Evolutionary conservation across 305 asterid species (phyloP), one percentile per base, ranked within the genome.

Genomic region (Rubia peregrina): DNA sequence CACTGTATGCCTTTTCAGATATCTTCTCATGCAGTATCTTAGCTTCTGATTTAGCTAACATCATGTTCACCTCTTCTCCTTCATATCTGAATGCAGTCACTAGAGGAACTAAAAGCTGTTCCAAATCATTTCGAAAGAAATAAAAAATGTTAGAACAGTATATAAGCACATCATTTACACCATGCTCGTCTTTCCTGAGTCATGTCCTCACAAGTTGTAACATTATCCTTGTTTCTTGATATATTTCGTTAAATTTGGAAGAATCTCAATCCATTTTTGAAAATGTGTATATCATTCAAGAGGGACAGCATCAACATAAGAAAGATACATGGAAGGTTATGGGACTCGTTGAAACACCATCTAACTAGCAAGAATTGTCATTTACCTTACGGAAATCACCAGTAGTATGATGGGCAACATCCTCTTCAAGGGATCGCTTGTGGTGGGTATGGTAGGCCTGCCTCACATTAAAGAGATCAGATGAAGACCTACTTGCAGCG

Each of bases 341-440:
- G 19, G 53, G 44, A 19, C 38, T 11, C 38, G 68, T 16, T 16
- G 49, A 6, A 38, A 38, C 24, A 63, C 14, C 33, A 30, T 61
- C 41, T 33, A 55, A 66, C 38, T 64, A 57, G 66, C 38, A 57
- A 30, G 33, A 41, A 72, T 67, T 21, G 74, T 21, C 2, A 41
- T 65, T 67, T 85, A 90, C 98, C 91, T 84, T 90, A 19, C 97
- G 87, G 79, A 82, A 82, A 77, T 89, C 89, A 56, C 97, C 98
- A 30, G 67, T 56, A 3, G 95, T 85, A 83, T 89, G 95, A 83
- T 85, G 74, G 1, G 96, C 96, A 61, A 93, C 95, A 78, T 93
- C 97, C 77, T 93, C 98, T 79, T 93, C 98, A 4, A 93, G 82
- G 46, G 97, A 89, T 77, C 82, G 89, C 88, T 87, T 90, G 78